Evolutionary conservation across 441 rosid genomes (phyloP).

Genomic region (Mallotus repandus): DNA sequence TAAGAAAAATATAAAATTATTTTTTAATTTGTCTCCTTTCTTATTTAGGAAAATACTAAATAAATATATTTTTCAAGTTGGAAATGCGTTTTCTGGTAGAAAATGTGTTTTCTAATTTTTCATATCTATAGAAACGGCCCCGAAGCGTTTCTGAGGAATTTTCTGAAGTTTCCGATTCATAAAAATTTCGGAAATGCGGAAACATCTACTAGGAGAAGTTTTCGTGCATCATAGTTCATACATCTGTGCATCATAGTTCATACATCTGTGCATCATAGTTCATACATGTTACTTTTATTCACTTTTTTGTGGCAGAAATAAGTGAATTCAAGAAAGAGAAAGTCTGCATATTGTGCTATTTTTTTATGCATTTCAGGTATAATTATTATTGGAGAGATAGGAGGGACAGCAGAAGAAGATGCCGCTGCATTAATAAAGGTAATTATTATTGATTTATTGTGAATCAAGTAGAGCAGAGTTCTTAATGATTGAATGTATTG

Average conservation of each 20-base stretch:
- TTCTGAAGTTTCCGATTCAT: too few relatives aligned
- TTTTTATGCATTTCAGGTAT: constrained; percentile 48
- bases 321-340: not conserved
- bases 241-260: too few relatives aligned
- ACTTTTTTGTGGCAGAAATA: not conserved
- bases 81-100: too few relatives aligned
- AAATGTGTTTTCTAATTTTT: too few relatives aligned
- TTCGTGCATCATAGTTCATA: not conserved
- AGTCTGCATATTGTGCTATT: not conserved
- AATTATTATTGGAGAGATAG: constrained; percentile 85
- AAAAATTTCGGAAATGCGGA: too few relatives aligned
- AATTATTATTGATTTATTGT: constrained; percentile 13
- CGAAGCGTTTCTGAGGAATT: too few relatives aligned
- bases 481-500: not conserved
- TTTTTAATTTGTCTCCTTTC: too few relatives aligned
- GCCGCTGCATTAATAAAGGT: constrained; percentile 89
- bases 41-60: too few relatives aligned
- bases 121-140: too few relatives aligned
- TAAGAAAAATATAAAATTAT: too few relatives aligned
- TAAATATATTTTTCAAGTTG: too few relatives aligned
- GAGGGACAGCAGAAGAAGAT: constrained; percentile 97
- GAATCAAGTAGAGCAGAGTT: not conserved
- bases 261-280: not conserved
- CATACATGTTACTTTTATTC: not conserved
- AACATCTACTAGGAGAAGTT: too few relatives aligned